These are phyloP conservation scores for Cercospora citrullina DNA, from an alignment of 2,329 filamentous ascomycete species.

Conservation along the genomic window DNA sequence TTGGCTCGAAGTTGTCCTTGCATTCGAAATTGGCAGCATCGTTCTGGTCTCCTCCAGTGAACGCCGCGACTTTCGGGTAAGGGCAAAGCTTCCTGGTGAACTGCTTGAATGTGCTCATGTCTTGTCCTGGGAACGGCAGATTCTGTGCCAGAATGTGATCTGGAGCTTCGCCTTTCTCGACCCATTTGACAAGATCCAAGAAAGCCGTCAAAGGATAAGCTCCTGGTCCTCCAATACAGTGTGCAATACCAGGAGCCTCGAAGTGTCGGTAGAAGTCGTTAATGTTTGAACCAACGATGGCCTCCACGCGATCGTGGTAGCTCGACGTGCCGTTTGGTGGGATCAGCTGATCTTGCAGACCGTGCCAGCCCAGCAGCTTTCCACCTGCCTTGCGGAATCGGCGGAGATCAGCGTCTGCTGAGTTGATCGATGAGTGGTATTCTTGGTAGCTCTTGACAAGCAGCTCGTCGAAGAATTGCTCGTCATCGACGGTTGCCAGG, in stretches of 20 bases:
- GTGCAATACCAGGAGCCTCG: slow-evolving; percentile 40
- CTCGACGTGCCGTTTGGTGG: slow-evolving; percentile 38
- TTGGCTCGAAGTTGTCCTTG: slow-evolving; percentile 15
- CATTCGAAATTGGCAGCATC: slow-evolving; percentile 27
- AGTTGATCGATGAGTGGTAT: slow-evolving; percentile 41
- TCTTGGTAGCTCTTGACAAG: slow-evolving; percentile 20
- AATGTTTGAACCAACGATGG: slow-evolving; percentile 18
- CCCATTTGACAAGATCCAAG: slow-evolving; percentile 30
- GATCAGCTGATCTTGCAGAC: slow-evolving; percentile 42
- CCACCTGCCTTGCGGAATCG: slow-evolving; percentile 40
- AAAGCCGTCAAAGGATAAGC: slow-evolving; percentile 26
- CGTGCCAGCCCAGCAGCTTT: slow-evolving; percentile 46
- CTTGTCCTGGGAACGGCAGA: slow-evolving; percentile 13
- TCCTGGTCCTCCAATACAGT: slow-evolving; percentile 39
- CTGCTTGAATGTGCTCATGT: slow-evolving; percentile 4
- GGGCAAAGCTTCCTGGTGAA: slow-evolving; percentile 24
- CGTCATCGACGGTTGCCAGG: slow-evolving; percentile 24
- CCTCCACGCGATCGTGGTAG: slow-evolving; percentile 39
- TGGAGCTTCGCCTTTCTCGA: slow-evolving; percentile 32
- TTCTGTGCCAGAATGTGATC: slow-evolving; percentile 16
- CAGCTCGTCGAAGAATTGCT: slow-evolving; percentile 23
- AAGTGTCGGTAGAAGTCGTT: slow-evolving; percentile 42
- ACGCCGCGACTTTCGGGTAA: slow-evolving; percentile 28
- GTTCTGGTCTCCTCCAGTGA: slow-evolving; percentile 23
- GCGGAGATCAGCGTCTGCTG: slow-evolving; percentile 40